Base-by-base conservation (phyloP, 176 grass and related monocot genomes). In the Bolboschoenus planiculmis region DNA sequence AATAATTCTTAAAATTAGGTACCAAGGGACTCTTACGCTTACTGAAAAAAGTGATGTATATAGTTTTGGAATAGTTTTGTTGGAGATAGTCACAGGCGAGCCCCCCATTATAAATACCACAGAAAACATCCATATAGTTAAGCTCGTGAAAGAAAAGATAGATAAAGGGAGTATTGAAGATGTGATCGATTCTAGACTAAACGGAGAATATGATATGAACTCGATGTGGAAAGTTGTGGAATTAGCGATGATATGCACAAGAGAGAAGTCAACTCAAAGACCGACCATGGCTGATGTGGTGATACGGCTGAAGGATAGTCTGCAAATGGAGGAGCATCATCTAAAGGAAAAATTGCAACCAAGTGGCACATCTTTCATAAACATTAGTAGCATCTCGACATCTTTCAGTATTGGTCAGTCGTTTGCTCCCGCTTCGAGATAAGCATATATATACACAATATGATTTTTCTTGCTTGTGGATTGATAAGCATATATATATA, bases 151-250 rank as follows among this genome's bases (percentile, higher is more conserved):
- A 24, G 53, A 29, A 56, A 62, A 39, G 7, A 59, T 86, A 40
- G 56, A n/a, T 5, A n/a, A 39, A 71, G 84, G 77, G 30, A 70
- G 39, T 37, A 80, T 86, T 10, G 42, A 68, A 1, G 74, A 59
- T 39, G 50, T 86, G 29, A 56, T 36, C 44, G 84, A 86, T 81
- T 7, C 39, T 54, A 86, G 40, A 15, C 20, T 86, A 20, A 56
- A n/a, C 4, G 84, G 84, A 26, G 56, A 85, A 5, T 85, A 59
- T 31, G 48, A 76, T 47, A 50, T 18, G 16, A 56, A 85, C 56
- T 85, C 83, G 23, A 35, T 85, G 56, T 85, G 53, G 83, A 85
- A 85, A 67, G 66, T 85, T 76, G 14, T 85, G 7, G 83, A 85
- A 61, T 20, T 85, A 16, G 68, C 83, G 42, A 71, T 85, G 83